Evolutionary conservation across 306 rosid species (phyloP), one percentile per base, ranked within the genome.

Genomic region (Canavalia ensiformis): DNA sequence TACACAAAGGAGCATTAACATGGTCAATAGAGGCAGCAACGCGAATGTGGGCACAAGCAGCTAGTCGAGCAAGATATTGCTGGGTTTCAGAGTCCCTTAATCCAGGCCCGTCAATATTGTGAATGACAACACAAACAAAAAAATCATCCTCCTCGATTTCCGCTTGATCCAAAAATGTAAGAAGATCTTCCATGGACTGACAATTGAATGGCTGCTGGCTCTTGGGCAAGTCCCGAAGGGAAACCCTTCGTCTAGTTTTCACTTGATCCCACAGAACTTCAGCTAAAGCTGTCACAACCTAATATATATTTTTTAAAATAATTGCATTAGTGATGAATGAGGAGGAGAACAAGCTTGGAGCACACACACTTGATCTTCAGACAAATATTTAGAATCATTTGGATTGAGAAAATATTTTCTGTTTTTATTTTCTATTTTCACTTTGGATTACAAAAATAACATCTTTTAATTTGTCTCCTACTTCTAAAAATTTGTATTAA

Each of bases 41-140:
- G 11, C 96, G 90, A 80, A 95, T 84, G 60, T 82, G 84, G 80
- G 90, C 86, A 84, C 99, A 91, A 54, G 94, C 88, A 79, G 97
- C 94, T 29, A 95, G 84, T 68, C 89, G 90, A 46, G 92, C 95
- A 60, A 95, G 93, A 87, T 82, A 86, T 64, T 89, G 96, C 81
- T 91, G 98, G 68, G 90, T 89, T 77, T 93, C 98, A 29, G 89
- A 75, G 81, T 95, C 99, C 79, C 99, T 89, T 79, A 91, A 85
- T 51, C 92, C 98, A 29, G 97, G 96, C 51, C 98, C 99, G 75
- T 95, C 98, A 47, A 95, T 93, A 87, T 95, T 95, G 88, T 95
- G 94, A 81, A 93, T 74, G 70, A 90, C 77, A 69, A 95, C 82
- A 76, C 91, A 93, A 55, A 93, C 75, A 73, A 90, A 84, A 84